Evolutionary conservation across 1,284 basidiomycete species (phyloP), one percentile per base, ranked within the genome.

Genomic region (Pseudomicrostroma phylloplanum): DNA sequence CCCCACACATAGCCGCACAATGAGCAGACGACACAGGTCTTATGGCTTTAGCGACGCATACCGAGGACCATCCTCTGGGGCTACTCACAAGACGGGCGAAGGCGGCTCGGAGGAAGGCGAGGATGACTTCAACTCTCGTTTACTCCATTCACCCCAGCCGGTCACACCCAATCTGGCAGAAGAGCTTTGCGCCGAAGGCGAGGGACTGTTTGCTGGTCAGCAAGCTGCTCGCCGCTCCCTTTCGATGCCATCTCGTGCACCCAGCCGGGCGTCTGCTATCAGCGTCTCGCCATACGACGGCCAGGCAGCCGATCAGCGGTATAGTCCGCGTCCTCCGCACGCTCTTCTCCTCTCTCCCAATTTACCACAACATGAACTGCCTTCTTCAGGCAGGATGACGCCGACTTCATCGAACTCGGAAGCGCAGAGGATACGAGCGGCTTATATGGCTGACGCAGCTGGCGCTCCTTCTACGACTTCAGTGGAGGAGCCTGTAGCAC

Each of bases 21-120:
- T 21, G 17, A 48, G 43, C 43, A 36, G 30, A 9, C 3, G 30
- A 9, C 30, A 36, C 30, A 36, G 30, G 30, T 36, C 30, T 9
- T n/a, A 21, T 48, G 43, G 43, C 43, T 48, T 48, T 21, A 48
- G 21, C 21, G 43, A 48, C 43, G 21, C 43, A 21, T 48, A 48
- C 21, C 4, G 43, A 48, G 43, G 15, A 48, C 43, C 43, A 4
- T 48, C 17, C 43, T 36, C 30, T 36, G 30, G 30, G 3, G 30
- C 30, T 36, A 36, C 30, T 3, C 30, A 36, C 30, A 36, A 36
- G 30, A 36, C 30, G 4, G 30, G 30, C 30, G 43, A 48, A 21
- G 17, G 21, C 15, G 43, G 43, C 43, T n/a, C 17, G 4, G 43
- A 48, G 17, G 43, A 48, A 48, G 15, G 17, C 17, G 43, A 17